Base-by-base conservation (phyloP, 192 early-diverging fungal species). In the Coemansia sp. region DNA sequence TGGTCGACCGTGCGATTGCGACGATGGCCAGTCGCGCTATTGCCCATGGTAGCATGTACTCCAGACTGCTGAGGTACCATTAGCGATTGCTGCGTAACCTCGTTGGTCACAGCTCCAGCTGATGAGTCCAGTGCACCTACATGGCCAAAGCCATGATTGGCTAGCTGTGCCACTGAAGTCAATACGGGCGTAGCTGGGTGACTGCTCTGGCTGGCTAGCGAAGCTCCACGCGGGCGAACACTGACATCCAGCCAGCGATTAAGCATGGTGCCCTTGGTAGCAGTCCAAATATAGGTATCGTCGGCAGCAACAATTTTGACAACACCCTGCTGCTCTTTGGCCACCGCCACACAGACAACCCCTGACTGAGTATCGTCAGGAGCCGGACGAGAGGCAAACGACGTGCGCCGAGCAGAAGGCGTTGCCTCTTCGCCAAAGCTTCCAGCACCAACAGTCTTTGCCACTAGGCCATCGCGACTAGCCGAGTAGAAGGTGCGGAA, bases 401-500 rank as follows among this genome's bases (percentile, higher is more conserved):
- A 75, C 42, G 57, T 58, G 28, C 69, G 62, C 50, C 71, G 68
- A 39, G 59, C 59, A 40, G 59, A 61, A 11, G 52, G 13, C 1
- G 42, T 7, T 17, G 46, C 44, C 9, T 38, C 43, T 7, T 75
- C 72, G 11, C 64, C 67, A 60, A 62, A 78, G 30, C 78, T 55
- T 10, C 88, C 84, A 10, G 85, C 85, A 23, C 88, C 80, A 60
- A 87, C 85, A 4, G 93, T 91, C 66, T 95, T 97, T 7, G 93
- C 92, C 8, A 99, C 91, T 52, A 91, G 78, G 9, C 97, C 97
- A 74, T 99, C 97, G 65, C 91, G 88, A 43, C 93, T 89, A 3
- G 95, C 97, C 26, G 94, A 90, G 84, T 96, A 96, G 75, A 98
- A 99, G 6, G 90, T 92, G 39, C 90, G 87, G 73, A 99, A 86